Conservation (phyloP, 306 rosid species). For the Malus fusca region DNA sequence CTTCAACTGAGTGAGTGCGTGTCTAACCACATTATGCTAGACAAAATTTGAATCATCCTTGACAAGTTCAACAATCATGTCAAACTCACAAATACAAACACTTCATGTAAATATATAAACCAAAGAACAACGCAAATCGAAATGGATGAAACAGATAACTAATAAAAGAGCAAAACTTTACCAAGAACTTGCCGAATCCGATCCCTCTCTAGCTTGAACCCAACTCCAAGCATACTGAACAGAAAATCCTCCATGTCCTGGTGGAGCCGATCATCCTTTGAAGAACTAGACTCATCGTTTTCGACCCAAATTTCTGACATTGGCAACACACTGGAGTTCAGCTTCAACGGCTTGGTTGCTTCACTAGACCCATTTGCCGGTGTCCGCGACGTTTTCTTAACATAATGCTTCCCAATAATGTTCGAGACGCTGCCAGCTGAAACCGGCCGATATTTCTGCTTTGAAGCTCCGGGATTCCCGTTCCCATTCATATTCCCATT, state of each 20-base stretch:
- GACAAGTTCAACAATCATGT: not conserved
- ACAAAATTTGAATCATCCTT: not conserved
- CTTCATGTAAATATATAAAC: not conserved
- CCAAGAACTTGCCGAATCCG: conserved; percentile 71
- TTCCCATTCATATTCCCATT: not conserved
- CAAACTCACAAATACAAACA: not conserved
- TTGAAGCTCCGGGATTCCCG: conserved; percentile 18
- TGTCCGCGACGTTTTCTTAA: conserved; percentile 22
- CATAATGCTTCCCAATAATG: conserved; percentile 47
- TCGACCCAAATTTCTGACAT: conserved; percentile 41
- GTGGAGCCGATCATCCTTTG: conserved; percentile 29
- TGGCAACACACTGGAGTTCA: conserved; percentile 37
- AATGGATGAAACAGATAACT: not conserved
- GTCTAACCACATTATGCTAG: not conserved
- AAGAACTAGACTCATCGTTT: conserved; percentile 19
- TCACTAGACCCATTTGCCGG: conserved; percentile 27
- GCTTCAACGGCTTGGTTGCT: conserved; percentile 40
- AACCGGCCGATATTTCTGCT: conserved; percentile 38
- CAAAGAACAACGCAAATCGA: not conserved
- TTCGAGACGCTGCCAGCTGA: conserved; percentile 66
- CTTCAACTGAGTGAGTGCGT: not conserved
- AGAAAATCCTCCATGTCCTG: conserved; percentile 72
- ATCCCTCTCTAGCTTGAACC: conserved; percentile 58
- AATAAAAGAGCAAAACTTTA: conserved; percentile 15
- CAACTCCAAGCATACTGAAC: conserved; percentile 72